A percentile compares a stretch with the other conserved stretches of the same genome.
Evolutionary conservation across 805 yeast genomes (phyloP).

Genomic region (Saccharomycopsis fibuligera): DNA sequence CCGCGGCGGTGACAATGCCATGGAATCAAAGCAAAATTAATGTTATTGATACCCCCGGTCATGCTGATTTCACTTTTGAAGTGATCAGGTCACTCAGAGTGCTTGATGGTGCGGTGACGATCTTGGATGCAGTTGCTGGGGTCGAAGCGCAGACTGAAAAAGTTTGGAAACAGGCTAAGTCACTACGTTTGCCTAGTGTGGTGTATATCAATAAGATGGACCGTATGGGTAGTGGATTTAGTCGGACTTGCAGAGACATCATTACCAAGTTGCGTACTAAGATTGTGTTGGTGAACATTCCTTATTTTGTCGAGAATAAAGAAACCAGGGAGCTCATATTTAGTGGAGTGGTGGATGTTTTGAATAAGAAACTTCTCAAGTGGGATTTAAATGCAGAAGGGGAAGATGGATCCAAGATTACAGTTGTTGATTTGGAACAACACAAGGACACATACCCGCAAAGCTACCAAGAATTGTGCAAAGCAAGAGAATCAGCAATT

Average conservation of each 20-base stretch:
- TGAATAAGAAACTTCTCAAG: slow-evolving; percentile 50
- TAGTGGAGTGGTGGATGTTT: slow-evolving; percentile 69
- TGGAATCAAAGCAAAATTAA: slow-evolving; percentile 74
- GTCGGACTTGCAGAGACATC: slow-evolving; percentile 82
- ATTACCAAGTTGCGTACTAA: slow-evolving; percentile 68
- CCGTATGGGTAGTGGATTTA: slow-evolving; percentile 90
- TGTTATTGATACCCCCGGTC: slow-evolving; percentile 96
- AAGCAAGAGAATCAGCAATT: slow-evolving; percentile 66
- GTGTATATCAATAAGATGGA: slow-evolving; percentile 94
- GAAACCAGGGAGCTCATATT: slow-evolving; percentile 36
- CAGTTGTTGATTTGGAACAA: slow-evolving; percentile 38
- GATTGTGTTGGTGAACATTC: slow-evolving; percentile 70
- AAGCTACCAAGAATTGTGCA: slow-evolving; percentile 41
- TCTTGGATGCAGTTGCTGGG: slow-evolving; percentile 93
- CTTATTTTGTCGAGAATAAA: slow-evolving; percentile 51
- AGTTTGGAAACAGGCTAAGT: slow-evolving; percentile 85
- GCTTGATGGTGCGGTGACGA: slow-evolving; percentile 89
- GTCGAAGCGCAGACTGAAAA: slow-evolving; percentile 98
- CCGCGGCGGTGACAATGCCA: slow-evolving; percentile 88
- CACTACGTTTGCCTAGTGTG: slow-evolving; percentile 62
- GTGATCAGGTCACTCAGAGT: slow-evolving; percentile 86
- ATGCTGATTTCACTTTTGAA: slow-evolving; percentile 94
- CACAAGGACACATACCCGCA: slow-evolving; percentile 27
- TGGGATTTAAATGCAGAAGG: slow-evolving; percentile 41
- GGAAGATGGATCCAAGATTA: slow-evolving; percentile 44